Base-by-base conservation (phyloP, 805 yeast genomes). In the Ogataea zsoltii region DNA sequence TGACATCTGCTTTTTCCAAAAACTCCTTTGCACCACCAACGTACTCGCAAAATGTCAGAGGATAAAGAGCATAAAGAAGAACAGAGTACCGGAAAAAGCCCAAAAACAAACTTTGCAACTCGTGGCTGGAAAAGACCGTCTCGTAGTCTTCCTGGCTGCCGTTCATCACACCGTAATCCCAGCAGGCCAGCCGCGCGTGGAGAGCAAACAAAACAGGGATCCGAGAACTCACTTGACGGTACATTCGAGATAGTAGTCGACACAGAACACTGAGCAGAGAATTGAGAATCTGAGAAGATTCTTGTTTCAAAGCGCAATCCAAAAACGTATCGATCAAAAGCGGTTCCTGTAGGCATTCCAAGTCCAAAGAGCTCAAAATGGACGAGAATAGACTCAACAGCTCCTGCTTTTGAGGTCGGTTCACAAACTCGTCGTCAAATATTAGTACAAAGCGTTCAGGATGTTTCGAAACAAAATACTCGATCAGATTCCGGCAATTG, bases 31-130 rank as follows among this genome's bases (percentile, higher is more conserved):
- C 80, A 34, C 63, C 59, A 16, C 69, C 64, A 15, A 72, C 50
- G 53, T 77, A 81, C 6, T 58, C 51, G 18, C 72, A 53, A 4
- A 80, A 62, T 49, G 76, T 76, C 17, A 70, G 57, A 0, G 88
- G 87, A 48, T 71, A 82, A 11, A 82, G 57, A 0, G 84, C 87
- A 51, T 83, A 83, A 1, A 82, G 56, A 19, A 79, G 61, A 1
- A 79, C 71, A 56, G 35, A 71, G 63, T 39, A 58, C 61, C 35
- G 65, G 48, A 40, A 67, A 54, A 12, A 69, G 12, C 34, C 14
- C 25, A 15, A 6, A 17, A 31, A 31, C 2, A 33, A 25, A 9
- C 31, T 23, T 10, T 40, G 33, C 14, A 21, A n/a, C 13, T 37
- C 25, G 10, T 37, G 40, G 25, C 25, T 37, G 23, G 25, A 13